Conservation (phyloP, 768 basidiomycete species). For the Scleroderma bovista region DNA sequence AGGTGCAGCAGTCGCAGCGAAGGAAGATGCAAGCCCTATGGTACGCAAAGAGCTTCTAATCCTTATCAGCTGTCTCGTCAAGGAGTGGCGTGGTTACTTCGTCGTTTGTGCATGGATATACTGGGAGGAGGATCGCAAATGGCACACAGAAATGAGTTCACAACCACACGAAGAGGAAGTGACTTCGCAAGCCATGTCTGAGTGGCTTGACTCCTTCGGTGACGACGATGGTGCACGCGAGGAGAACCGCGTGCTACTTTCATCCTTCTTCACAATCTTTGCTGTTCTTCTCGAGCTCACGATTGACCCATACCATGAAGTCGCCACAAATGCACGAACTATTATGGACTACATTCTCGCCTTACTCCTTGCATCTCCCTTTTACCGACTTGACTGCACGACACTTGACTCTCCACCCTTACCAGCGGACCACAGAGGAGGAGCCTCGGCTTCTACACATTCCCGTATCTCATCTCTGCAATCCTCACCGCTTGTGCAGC, state of each 20-base stretch:
- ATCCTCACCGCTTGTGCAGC: slow-evolving; percentile 41
- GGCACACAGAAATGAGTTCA: slow-evolving; percentile 37
- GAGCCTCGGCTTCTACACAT: slow-evolving; percentile 30
- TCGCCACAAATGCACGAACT: slow-evolving; percentile 85
- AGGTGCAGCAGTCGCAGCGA: slow-evolving; percentile 79
- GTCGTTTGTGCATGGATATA: slow-evolving; percentile 96
- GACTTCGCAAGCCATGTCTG: slow-evolving; percentile 62
- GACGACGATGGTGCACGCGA: slow-evolving; percentile 63
- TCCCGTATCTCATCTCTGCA: slow-evolving; percentile 46
- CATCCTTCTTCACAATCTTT: slow-evolving; percentile 94
- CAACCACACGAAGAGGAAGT: slow-evolving; percentile 61
- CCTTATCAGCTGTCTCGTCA: slow-evolving; percentile 86
- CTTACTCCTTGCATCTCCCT: slow-evolving; percentile 83
- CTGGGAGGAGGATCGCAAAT: slow-evolving; percentile 83
- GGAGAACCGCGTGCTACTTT: slow-evolving; percentile 77
- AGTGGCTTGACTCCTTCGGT: slow-evolving; percentile 72
- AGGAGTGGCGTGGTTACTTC: slow-evolving; percentile 96
- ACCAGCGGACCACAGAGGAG: slow-evolving; percentile 33
- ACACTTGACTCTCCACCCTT: slow-evolving; percentile 49
- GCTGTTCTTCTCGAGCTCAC: slow-evolving; percentile 85
- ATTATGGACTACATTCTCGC: slow-evolving; percentile 92
- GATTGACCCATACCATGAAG: slow-evolving; percentile 89
- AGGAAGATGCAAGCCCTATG: slow-evolving; percentile 95
- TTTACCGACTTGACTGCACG: slow-evolving; percentile 65
- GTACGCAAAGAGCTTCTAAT: slow-evolving; percentile 92